These are phyloP conservation scores for Pseudogymnoascus sp. DNA, from an alignment of 2,329 filamentous ascomycete species.

Conservation along the genomic window DNA sequence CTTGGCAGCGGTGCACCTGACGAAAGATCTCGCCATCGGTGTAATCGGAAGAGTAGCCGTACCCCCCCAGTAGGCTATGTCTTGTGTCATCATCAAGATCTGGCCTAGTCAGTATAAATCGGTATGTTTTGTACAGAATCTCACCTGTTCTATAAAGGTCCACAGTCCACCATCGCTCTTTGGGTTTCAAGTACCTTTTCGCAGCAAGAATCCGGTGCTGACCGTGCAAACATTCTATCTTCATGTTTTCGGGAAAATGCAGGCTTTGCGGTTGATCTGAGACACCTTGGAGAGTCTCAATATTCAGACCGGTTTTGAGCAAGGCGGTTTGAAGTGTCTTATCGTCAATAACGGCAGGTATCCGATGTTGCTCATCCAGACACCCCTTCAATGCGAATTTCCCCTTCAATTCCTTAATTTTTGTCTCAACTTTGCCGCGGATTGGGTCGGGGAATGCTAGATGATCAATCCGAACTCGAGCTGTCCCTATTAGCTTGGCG, in stretches of 20 bases:
- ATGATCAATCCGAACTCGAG: slow-evolving; percentile 15
- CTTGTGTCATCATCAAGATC: background rate
- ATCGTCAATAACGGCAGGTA: slow-evolving; percentile 16
- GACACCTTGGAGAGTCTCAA: slow-evolving; percentile 11
- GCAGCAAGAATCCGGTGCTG: slow-evolving; percentile 13
- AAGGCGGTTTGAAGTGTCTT: slow-evolving; percentile 12
- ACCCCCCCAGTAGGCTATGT: background rate
- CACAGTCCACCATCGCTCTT: slow-evolving; percentile 3
- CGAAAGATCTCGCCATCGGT: background rate
- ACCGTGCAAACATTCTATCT: slow-evolving; percentile 12
- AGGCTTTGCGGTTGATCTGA: slow-evolving; percentile 3
- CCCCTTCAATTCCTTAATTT: slow-evolving; percentile 13
- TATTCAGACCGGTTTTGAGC: slow-evolving; percentile 11
- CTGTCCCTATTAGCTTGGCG: slow-evolving; percentile 11
- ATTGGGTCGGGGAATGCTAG: slow-evolving; percentile 15
- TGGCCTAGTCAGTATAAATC: background rate
- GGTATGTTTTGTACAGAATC: background rate
- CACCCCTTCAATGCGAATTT: slow-evolving; percentile 16
- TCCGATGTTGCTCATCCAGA: slow-evolving; percentile 13
- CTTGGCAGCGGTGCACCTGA: background rate
- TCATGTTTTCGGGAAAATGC: background rate
- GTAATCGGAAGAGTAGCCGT: background rate
- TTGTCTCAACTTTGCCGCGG: slow-evolving; percentile 13
- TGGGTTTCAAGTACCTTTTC: slow-evolving; percentile 11
- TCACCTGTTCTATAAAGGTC: background rate